Evolutionary conservation across 345 rosid genomes (phyloP).

Genomic region (Corymbia maculata): DNA sequence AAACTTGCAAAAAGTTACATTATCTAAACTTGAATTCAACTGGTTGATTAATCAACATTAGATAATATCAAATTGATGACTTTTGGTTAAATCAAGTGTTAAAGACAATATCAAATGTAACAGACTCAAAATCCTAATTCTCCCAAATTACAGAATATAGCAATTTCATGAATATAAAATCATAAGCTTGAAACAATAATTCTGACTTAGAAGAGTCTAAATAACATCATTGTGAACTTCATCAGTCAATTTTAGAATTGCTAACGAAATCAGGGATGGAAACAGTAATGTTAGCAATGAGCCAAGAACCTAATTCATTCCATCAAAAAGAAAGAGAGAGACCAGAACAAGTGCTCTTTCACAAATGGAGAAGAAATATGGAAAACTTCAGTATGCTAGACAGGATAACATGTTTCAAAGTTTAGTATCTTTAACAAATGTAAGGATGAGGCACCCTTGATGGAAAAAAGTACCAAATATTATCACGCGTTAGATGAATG

Average conservation of each 20-base stretch:
- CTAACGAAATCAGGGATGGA: accelerated
- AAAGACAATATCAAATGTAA: background rate
- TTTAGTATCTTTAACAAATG: background rate
- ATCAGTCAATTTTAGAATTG: background rate
- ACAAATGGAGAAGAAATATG: background rate
- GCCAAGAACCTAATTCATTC: background rate
- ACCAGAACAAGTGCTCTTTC: background rate
- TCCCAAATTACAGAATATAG: background rate
- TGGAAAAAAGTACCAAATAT: background rate
- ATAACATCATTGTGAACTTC: background rate
- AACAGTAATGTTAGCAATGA: background rate
- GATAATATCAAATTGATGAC: background rate
- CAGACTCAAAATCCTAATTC: background rate
- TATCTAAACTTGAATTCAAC: background rate
- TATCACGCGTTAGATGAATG: background rate
- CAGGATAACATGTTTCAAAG: background rate
- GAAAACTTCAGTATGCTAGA: background rate
- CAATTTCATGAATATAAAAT: background rate
- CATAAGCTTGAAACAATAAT: background rate
- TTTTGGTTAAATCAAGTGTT: background rate
- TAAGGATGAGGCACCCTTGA: background rate
- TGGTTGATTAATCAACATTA: background rate
- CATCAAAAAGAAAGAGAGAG: background rate
- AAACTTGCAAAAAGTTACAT: background rate
- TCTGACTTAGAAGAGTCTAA: background rate